phyloP scores from a whole-genome alignment of 2,329 filamentous ascomycete genomes.

The Exophiala bonariae region DNA sequence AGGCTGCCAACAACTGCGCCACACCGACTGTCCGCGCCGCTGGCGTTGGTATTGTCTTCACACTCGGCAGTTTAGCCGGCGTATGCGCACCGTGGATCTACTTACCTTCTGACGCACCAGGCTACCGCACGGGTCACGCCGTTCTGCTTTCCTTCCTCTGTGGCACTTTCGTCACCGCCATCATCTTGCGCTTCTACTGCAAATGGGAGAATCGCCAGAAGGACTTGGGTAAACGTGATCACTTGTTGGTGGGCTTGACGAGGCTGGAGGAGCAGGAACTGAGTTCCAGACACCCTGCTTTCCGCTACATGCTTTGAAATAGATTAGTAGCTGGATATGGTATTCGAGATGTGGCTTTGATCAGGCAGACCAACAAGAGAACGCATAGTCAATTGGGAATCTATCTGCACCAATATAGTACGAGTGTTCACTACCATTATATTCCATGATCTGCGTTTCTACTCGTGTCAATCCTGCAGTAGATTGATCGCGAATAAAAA shows the following conservation, averaged over 20 bases:
- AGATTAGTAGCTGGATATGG: too few relatives aligned
- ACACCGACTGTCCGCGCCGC: neutral
- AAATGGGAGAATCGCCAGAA: constrained; percentile 3
- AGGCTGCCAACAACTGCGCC: constrained; percentile 1
- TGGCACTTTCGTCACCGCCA: neutral
- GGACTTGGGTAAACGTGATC: neutral
- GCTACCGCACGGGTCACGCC: constrained; percentile 1
- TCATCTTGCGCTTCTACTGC: neutral
- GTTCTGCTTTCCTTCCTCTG: neutral
- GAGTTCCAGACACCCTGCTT: constrained; percentile 2
- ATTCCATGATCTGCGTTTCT: too few relatives aligned
- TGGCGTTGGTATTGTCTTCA: neutral
- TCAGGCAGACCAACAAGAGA: too few relatives aligned
- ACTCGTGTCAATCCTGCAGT: too few relatives aligned
- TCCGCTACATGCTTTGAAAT: constrained; percentile 3
- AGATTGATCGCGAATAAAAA: too few relatives aligned
- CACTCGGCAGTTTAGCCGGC: constrained; percentile 1
- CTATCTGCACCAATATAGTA: too few relatives aligned
- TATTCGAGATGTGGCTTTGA: too few relatives aligned
- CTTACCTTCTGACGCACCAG: neutral
- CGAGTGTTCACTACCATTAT: too few relatives aligned
- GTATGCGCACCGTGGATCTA: constrained; percentile 3
- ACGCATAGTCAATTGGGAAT: too few relatives aligned
- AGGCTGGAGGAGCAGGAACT: neutral
- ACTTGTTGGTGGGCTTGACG: constrained; percentile 1